These are phyloP conservation scores for Akanthomyces muscarius DNA, from an alignment of 2,329 filamentous ascomycete genomes.

Conservation along the genomic window DNA sequence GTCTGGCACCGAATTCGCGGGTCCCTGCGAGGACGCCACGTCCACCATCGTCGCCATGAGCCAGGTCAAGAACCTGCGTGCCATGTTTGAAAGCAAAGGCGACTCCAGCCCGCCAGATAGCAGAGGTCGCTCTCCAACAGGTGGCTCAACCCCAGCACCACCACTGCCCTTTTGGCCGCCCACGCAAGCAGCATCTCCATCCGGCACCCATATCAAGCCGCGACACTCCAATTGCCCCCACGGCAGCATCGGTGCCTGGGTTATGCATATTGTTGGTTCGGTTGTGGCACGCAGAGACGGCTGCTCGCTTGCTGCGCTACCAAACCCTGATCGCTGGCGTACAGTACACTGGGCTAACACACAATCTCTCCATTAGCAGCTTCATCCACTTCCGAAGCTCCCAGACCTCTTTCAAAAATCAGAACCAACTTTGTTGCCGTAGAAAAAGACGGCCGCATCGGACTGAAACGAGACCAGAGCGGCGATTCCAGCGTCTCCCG, in stretches of 20 bases:
- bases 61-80: slow-evolving; percentile 69
- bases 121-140: slow-evolving; percentile 62
- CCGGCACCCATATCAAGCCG: background rate
- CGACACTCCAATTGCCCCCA: slow-evolving; percentile 5
- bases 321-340: background rate
- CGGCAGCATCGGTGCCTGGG: slow-evolving; percentile 4
- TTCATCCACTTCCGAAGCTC: slow-evolving; percentile 42
- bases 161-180: slow-evolving; percentile 12
- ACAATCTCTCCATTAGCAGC: background rate
- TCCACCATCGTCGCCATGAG: slow-evolving; percentile 49
- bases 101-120: slow-evolving; percentile 58
- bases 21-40: slow-evolving; percentile 13
- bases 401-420: slow-evolving; percentile 68
- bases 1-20: slow-evolving; percentile 12
- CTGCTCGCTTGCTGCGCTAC: slow-evolving; percentile 10
- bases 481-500: slow-evolving; percentile 36
- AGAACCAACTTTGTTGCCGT: slow-evolving; percentile 72
- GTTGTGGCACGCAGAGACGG: background rate
- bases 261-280: slow-evolving; percentile 1
- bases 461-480: slow-evolving; percentile 42
- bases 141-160: slow-evolving; percentile 35
- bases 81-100: slow-evolving; percentile 75
- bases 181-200: slow-evolving; percentile 5
- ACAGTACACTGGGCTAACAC: slow-evolving; percentile 1
- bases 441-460: slow-evolving; percentile 59